phyloP scores from a whole-genome alignment of 208 protist genomes.

The Trypanosoma theileri region DNA sequence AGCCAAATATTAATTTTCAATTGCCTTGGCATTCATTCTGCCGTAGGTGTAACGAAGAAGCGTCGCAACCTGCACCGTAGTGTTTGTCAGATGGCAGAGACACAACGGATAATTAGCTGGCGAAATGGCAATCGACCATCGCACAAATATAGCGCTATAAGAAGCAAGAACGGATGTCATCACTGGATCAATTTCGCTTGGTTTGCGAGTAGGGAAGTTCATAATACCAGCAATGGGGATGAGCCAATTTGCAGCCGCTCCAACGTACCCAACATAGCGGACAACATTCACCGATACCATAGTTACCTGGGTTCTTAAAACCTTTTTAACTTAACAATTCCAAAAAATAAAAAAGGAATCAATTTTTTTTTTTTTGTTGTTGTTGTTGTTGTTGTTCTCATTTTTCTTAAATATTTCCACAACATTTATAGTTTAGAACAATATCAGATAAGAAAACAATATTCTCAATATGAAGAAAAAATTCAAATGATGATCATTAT shows the following conservation, averaged over 20 bases:
- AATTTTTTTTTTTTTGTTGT: neutral
- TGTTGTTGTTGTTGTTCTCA: too few relatives aligned
- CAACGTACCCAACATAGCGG: slow-evolving; percentile 75
- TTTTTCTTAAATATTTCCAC: too few relatives aligned
- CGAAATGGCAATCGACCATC: slow-evolving; percentile 83
- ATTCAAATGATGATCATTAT: neutral
- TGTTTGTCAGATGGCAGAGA: slow-evolving; percentile 85
- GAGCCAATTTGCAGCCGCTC: slow-evolving; percentile 87
- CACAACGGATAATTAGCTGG: slow-evolving; percentile 88
- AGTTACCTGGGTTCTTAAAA: neutral
- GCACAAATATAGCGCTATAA: slow-evolving; percentile 83
- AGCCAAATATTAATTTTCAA: too few relatives aligned
- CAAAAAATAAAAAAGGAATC: slow-evolving; percentile 3
- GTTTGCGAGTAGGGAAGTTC: slow-evolving; percentile 76
- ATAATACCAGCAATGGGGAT: slow-evolving; percentile 87
- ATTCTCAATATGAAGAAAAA: neutral
- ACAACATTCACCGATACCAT: slow-evolving; percentile 79
- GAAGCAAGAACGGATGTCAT: slow-evolving; percentile 78
- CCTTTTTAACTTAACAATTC: too few relatives aligned
- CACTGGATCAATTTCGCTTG: slow-evolving; percentile 79
- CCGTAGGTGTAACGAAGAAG: slow-evolving; percentile 43
- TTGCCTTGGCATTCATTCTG: neutral
- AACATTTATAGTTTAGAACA: neutral
- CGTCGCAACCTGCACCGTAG: slow-evolving; percentile 64
- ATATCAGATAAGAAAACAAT: neutral